Evolutionary conservation across 352 stramenopile species (phyloP), one percentile per base, ranked within the genome.

Genomic region (Phytophthora tentaculata): DNA sequence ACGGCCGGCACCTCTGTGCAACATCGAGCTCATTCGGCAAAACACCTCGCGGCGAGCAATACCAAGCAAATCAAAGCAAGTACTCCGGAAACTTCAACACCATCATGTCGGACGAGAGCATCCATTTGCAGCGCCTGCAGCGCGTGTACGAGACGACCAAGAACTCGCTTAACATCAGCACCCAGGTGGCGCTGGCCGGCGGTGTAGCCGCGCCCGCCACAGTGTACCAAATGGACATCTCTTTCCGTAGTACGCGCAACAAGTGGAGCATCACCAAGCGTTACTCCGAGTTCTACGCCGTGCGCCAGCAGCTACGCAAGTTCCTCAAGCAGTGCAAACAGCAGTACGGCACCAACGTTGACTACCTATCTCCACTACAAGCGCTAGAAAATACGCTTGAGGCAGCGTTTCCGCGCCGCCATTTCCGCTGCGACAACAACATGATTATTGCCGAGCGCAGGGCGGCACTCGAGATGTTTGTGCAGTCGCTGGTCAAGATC

Each of bases 161-260:
- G 78, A 78, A 84, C 54, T 90, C 84, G 67, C 81, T 94, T 56
- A 91, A 85, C 70, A 91, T 94, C 62, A 85, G 79, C 76, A 92
- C 88, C n/a, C 77, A 92, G 56, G 81, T 94, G 69, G 80, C 76
- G 45, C 72, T 82, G 22, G 71, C 71, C 5, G 78, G 78, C 16
- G 64, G 56, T 16, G 56, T 79, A 29, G 71, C 80, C 28, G 57
- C 78, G 23, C 83, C 83, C n/a, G 86, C 82, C 52, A 96, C 86
- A 32, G 84, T 94, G 67, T 96, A 96, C 70, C 86, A 89, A 57
- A 91, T 96, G 81, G 88, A 94, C 69, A 92, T 96, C 35, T 93
- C 84, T 9, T 96, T 93, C 73, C 83, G 79, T 49, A 89, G 77
- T 24, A 96, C 88, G 48, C 86, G 85, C 41, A 92, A 94, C 65